Percentiles rank a stretch among this genome's conserved stretches.
Conservation (phyloP, 2,329 filamentous ascomycete species). For the Penicillium sp. region DNA sequence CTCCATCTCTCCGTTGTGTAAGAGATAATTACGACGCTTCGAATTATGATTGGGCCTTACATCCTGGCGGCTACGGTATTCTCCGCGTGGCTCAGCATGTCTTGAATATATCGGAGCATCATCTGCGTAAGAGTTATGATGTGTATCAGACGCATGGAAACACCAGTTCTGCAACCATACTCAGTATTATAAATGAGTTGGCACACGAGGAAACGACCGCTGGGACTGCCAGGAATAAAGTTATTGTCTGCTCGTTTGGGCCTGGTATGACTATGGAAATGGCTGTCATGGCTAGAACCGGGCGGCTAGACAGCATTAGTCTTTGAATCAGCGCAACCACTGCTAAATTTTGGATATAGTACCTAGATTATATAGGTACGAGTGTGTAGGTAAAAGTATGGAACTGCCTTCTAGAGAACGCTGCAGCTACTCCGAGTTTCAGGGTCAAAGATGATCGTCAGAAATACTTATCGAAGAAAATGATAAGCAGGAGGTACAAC, state of each 20-base stretch:
- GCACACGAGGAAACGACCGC: background rate
- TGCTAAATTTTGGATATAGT: too few species aligned
- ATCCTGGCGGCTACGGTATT: background rate
- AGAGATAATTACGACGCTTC: background rate
- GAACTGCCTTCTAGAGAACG: too few species aligned
- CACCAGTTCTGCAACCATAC: background rate
- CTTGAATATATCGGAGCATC: background rate
- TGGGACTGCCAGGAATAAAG: background rate
- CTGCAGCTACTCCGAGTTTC: too few species aligned
- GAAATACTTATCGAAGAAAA: background rate
- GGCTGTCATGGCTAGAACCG: background rate
- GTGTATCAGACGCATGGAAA: background rate
- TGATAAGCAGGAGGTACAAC: too few species aligned
- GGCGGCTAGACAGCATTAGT: too few species aligned
- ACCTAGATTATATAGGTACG: too few species aligned
- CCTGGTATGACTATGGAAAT: background rate
- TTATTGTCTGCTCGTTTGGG: background rate
- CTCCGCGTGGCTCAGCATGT: background rate
- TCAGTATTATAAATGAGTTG: background rate
- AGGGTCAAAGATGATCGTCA: background rate
- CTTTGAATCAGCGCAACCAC: too few species aligned
- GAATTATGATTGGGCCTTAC: background rate
- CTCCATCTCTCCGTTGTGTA: background rate
- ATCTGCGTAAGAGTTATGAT: background rate
- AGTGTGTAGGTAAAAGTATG: too few species aligned